phyloP scores from a whole-genome alignment of 176 grass and related monocot species.

The Ensete ventricosum region DNA sequence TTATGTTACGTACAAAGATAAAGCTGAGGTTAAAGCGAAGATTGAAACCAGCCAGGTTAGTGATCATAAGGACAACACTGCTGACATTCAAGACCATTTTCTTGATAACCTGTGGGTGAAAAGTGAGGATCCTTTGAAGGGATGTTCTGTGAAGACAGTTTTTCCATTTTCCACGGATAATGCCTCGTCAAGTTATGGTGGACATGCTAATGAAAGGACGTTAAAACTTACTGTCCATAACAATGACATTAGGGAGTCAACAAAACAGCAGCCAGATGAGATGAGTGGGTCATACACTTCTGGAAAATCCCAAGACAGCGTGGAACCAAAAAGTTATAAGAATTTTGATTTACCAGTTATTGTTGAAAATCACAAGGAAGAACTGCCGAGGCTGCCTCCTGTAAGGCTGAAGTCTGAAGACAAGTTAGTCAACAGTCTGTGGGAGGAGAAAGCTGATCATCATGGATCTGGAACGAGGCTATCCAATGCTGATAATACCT shows the following conservation, averaged over 20 bases:
- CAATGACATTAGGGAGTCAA: slow-evolving; percentile 34
- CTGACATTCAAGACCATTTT: slow-evolving; percentile 6
- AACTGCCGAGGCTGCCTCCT: slow-evolving; percentile 73
- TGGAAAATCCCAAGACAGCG: too few relatives aligned
- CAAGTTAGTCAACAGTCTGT: slow-evolving; percentile 83
- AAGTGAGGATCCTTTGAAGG: slow-evolving; percentile 60
- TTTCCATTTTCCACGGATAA: slow-evolving; percentile 60
- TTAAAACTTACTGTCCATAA: slow-evolving; percentile 33
- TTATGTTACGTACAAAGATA: slow-evolving; percentile 55
- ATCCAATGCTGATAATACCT: slow-evolving; percentile 52
- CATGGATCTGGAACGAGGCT: slow-evolving; percentile 54
- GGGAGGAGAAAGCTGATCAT: slow-evolving; percentile 74
- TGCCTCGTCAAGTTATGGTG: slow-evolving; percentile 55
- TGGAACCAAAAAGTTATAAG: slow-evolving; percentile 30
- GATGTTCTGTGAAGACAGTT: slow-evolving; percentile 69
- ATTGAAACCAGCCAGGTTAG: slow-evolving; percentile 27
- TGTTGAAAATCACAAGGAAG: slow-evolving; percentile 53
- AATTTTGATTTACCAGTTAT: slow-evolving; percentile 58
- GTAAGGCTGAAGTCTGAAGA: slow-evolving; percentile 90
- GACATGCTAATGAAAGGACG: slow-evolving; percentile 31
- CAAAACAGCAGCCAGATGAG: slow-evolving; percentile 43
- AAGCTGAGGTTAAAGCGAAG: slow-evolving; percentile 40
- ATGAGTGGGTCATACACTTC: too few relatives aligned
- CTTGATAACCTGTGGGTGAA: slow-evolving; percentile 31
- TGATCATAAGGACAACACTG: slow-evolving; percentile 18